phyloP scores from a whole-genome alignment of 2,329 filamentous ascomycete species.

The Cephalotrichum gorgonifer region DNA sequence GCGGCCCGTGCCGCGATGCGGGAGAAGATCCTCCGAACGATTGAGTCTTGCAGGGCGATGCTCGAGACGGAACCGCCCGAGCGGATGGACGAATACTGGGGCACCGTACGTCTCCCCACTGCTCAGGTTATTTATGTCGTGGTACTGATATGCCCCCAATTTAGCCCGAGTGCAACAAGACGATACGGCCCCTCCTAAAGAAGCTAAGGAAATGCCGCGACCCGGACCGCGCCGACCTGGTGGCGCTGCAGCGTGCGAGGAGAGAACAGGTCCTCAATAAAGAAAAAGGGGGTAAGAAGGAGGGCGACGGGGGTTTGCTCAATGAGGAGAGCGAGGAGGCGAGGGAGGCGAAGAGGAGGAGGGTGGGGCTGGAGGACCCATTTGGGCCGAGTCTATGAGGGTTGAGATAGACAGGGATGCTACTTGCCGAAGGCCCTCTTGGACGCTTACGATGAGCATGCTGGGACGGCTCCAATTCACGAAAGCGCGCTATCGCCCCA shows the following conservation, averaged over 20 bases:
- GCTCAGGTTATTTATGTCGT: background rate
- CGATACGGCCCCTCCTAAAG: slow-evolving; percentile 49
- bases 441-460: too few species aligned
- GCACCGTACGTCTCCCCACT: slow-evolving; percentile 26
- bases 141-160: background rate
- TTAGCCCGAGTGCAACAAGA: slow-evolving; percentile 33
- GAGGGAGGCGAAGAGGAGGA: slow-evolving; percentile 35
- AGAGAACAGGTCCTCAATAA: slow-evolving; percentile 40
- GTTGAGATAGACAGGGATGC: too few species aligned
- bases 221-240: slow-evolving; percentile 62
- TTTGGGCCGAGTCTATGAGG: slow-evolving; percentile 29
- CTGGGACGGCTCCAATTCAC: too few species aligned
- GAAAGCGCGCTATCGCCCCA: too few species aligned
- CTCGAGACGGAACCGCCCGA: slow-evolving; percentile 47
- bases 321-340: slow-evolving; percentile 22
- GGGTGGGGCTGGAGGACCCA: slow-evolving; percentile 31
- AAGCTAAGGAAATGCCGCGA: slow-evolving; percentile 68
- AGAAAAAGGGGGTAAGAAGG: slow-evolving; percentile 24
- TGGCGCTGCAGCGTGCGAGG: slow-evolving; percentile 56
- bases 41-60: slow-evolving; percentile 42
- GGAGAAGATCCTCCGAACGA: slow-evolving; percentile 37
- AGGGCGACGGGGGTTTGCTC: slow-evolving; percentile 35
- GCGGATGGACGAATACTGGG: slow-evolving; percentile 43
- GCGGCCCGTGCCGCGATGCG: slow-evolving; percentile 18
- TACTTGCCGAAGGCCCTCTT: too few species aligned